Evolutionary conservation across 768 basidiomycete species (phyloP).

Genomic region (Trametes cinnabarina): DNA sequence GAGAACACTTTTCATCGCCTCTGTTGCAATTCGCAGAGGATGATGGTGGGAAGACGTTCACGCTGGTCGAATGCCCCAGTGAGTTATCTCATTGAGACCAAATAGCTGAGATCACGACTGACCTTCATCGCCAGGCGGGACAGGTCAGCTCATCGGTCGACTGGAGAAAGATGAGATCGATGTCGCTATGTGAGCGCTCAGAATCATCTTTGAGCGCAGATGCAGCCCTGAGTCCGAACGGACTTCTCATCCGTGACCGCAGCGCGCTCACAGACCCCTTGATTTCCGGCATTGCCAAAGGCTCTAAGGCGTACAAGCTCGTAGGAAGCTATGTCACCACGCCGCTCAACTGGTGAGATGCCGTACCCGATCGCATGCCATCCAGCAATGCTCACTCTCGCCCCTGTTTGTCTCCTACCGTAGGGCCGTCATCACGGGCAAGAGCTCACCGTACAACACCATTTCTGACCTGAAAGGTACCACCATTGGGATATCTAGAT

Average conservation of each 20-base stretch:
- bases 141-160: constrained; percentile 77
- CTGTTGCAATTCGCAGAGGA: constrained; percentile 78
- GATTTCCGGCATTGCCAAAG: constrained; percentile 90
- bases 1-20: constrained; percentile 91
- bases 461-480: constrained; percentile 78
- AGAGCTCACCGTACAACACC: constrained; percentile 61
- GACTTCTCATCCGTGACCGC: neutral
- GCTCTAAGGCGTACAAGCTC: constrained; percentile 83
- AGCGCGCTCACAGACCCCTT: constrained; percentile 90
- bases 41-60: constrained; percentile 72
- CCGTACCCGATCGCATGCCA: neutral
- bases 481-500: constrained; percentile 84
- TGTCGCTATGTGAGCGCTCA: constrained; percentile 60
- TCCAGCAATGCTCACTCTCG: neutral
- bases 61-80: constrained; percentile 89
- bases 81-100: too few relatives aligned
- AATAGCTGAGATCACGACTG: too few relatives aligned
- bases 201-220: neutral
- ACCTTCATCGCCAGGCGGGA: constrained; percentile 57
- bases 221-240: neutral
- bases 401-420: neutral
- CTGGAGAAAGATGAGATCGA: constrained; percentile 77
- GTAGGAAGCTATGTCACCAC: constrained; percentile 90
- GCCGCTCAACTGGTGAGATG: constrained; percentile 76
- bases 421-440: constrained; percentile 94